Percentiles rank a stretch among this genome's conserved stretches.
phyloP scores from a whole-genome alignment of 768 basidiomycete genomes.

The Exsudoporus frostii region DNA sequence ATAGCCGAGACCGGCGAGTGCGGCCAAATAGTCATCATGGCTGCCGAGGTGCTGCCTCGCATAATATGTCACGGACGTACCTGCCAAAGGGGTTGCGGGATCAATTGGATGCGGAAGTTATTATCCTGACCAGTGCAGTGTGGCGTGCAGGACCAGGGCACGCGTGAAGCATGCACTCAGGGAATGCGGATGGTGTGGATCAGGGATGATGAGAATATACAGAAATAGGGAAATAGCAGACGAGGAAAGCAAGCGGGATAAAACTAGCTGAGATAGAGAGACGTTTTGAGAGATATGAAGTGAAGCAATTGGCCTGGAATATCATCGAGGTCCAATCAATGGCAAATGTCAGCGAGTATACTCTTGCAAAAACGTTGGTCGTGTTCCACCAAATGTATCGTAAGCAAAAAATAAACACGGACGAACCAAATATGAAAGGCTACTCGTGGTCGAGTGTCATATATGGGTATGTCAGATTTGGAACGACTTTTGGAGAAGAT shows the following conservation, averaged over 20 bases:
- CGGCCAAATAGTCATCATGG: neutral
- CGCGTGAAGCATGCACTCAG: slow-evolving; percentile 21
- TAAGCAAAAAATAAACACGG: slow-evolving; percentile 16
- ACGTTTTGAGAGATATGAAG: slow-evolving; percentile 6
- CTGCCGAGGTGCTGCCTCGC: neutral
- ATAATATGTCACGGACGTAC: neutral
- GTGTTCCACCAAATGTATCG: slow-evolving; percentile 10
- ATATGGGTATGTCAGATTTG: slow-evolving; percentile 56
- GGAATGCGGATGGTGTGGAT: slow-evolving; percentile 9
- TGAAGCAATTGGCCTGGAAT: slow-evolving; percentile 7
- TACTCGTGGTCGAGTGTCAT: slow-evolving; percentile 46
- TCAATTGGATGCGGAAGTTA: slow-evolving; percentile 9
- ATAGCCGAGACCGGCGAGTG: slow-evolving; percentile 1
- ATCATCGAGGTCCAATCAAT: slow-evolving; percentile 3
- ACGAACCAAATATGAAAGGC: slow-evolving; percentile 14
- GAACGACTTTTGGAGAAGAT: slow-evolving; percentile 43
- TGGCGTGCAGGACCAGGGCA: slow-evolving; percentile 14
- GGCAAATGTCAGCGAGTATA: slow-evolving; percentile 9
- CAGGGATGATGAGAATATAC: slow-evolving; percentile 14
- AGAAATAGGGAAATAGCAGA: slow-evolving; percentile 15
- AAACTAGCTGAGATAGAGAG: slow-evolving; percentile 16
- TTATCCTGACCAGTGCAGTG: slow-evolving; percentile 8
- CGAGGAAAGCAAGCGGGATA: slow-evolving; percentile 19
- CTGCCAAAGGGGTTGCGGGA: neutral
- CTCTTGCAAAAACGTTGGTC: slow-evolving; percentile 13